Evolutionary conservation across 176 grass and related monocot species (phyloP), one percentile per base, ranked within the genome.

Genomic region (Ensete glaucum): DNA sequence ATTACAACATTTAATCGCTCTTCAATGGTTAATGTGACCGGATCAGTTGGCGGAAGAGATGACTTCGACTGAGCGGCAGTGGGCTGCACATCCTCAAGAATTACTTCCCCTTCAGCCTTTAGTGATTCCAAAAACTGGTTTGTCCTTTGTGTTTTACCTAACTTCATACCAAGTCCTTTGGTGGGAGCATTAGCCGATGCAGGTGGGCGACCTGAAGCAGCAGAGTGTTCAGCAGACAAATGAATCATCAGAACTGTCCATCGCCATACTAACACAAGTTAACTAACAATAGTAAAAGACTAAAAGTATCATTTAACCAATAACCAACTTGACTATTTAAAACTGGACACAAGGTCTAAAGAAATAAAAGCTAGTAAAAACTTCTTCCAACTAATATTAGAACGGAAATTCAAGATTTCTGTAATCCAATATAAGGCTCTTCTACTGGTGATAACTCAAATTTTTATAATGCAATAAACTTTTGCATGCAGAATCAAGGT

Each of bases 51-150:
- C 14, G 26, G 65, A 68, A 68, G 65, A 68, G 65, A 68, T 14
- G 26, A 25, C 26, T 68, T 68, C 7, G 65, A 68, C 65, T 15
- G 65, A 25, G 26, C 65, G 17, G 13, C 26, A 68, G 26, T 68
- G 77, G 64, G 77, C 64, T 87, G 82, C n/a, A 51, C 81, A 55
- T 96, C 92, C 79, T 96, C 89, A 15, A 83, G 78, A 85, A 92
- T 92, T 43, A 89, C 76, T 87, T 96, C 92, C 81, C 89, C 89
- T 92, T 96, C 92, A 74, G 89, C 89, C 85, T 87, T 84, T 78
- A 96, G 75, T 64, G 89, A 92, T 71, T 89, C 85, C 20, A 96
- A 73, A 73, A 96, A 86, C 80, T 89, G 82, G 70, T 87, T 86
- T 74, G 87, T 78, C 67, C 85, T 92, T 55, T 89, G 82, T 75